Conservation (phyloP, 495 filamentous ascomycete species). For the Xylaria telfairii region DNA sequence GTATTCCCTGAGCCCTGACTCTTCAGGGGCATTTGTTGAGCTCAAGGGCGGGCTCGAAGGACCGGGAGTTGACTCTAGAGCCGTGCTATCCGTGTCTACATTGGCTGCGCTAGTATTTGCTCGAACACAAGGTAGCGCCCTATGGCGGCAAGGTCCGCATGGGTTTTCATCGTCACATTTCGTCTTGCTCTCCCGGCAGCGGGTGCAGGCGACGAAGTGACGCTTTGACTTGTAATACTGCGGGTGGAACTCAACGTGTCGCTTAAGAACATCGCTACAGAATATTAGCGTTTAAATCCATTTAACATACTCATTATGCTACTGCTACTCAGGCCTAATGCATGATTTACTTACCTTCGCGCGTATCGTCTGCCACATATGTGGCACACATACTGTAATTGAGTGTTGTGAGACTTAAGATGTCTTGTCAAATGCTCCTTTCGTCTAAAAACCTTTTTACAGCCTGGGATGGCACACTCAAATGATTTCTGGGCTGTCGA, state of each 20-base stretch:
- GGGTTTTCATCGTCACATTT: slow-evolving; percentile 18
- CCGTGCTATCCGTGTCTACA: neutral
- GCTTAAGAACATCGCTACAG: slow-evolving; percentile 38
- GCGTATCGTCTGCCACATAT: slow-evolving; percentile 41
- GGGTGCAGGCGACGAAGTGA: slow-evolving; percentile 11
- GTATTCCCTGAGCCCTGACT: neutral
- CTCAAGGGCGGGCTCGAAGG: neutral
- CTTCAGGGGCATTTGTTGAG: neutral
- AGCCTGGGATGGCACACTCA: slow-evolving; percentile 32
- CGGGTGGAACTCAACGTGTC: slow-evolving; percentile 38
- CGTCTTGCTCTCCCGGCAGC: slow-evolving; percentile 19
- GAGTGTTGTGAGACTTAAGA: slow-evolving; percentile 35
- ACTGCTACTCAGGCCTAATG: neutral
- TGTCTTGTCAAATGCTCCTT: slow-evolving; percentile 42
- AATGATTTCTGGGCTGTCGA: slow-evolving; percentile 21
- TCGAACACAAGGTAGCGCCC: slow-evolving; percentile 6
- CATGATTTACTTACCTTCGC: slow-evolving; percentile 30
- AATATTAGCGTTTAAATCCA: neutral
- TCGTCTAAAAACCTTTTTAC: slow-evolving; percentile 35
- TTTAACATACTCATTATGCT: neutral
- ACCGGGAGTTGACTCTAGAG: neutral
- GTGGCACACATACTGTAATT: slow-evolving; percentile 33
- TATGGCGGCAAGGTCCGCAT: slow-evolving; percentile 15
- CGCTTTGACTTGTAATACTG: slow-evolving; percentile 24
- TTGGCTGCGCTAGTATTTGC: neutral